Conservation (phyloP, 192 early-diverging fungal species). For the Polychytrium aggregatum region DNA sequence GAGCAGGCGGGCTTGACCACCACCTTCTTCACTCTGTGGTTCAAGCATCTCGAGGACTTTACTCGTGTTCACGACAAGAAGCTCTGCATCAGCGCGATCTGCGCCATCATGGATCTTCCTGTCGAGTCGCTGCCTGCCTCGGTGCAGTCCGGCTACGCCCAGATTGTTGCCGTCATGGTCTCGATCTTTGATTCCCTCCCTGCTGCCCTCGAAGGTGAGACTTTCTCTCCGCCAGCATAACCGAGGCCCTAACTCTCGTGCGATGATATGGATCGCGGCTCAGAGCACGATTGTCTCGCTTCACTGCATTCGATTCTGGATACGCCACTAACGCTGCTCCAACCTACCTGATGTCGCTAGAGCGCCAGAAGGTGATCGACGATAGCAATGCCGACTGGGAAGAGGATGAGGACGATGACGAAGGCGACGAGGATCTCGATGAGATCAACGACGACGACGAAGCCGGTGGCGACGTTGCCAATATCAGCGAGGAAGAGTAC, state of each 20-base stretch:
- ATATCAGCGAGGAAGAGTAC: slow-evolving; percentile 25
- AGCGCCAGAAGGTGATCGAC: slow-evolving; percentile 39
- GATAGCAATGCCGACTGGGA: slow-evolving; percentile 47
- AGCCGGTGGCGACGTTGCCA: slow-evolving; percentile 47
- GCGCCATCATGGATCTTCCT: slow-evolving; percentile 61
- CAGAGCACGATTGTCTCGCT: neutral
- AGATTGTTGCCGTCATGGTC: slow-evolving; percentile 61
- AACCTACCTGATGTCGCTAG: slow-evolving; percentile 9
- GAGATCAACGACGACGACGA: slow-evolving; percentile 41
- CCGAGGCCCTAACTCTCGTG: neutral
- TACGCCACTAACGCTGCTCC: neutral
- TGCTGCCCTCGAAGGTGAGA: slow-evolving; percentile 30
- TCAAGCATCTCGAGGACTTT: slow-evolving; percentile 60
- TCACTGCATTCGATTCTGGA: neutral
- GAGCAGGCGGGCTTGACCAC: slow-evolving; percentile 68
- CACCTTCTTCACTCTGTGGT: slow-evolving; percentile 71
- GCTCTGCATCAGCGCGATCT: slow-evolving; percentile 72
- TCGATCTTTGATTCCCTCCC: slow-evolving; percentile 67
- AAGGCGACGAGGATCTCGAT: slow-evolving; percentile 31
- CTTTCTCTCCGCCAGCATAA: slow-evolving; percentile 13
- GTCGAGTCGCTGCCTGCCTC: slow-evolving; percentile 55
- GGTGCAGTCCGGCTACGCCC: slow-evolving; percentile 60
- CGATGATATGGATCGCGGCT: neutral
- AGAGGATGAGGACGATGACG: slow-evolving; percentile 50
- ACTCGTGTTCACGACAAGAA: slow-evolving; percentile 89